These are phyloP conservation scores for Themeda triandra DNA, from an alignment of 176 grass and related monocot species.

Conservation along the genomic window DNA sequence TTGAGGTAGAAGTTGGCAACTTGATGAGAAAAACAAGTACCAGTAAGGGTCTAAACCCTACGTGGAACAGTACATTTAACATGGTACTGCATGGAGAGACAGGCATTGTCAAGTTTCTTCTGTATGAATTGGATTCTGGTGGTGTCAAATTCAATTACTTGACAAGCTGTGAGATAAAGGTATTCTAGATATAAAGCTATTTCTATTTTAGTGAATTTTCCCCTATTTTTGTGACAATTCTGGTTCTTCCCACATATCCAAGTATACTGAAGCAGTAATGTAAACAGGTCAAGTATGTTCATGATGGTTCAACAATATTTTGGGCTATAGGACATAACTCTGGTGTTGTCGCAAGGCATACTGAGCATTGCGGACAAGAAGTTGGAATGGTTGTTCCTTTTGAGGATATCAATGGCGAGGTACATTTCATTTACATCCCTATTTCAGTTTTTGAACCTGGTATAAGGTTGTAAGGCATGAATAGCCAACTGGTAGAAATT, in stretches of 20 bases:
- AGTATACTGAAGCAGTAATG: conserved; percentile 18
- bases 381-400: conserved; percentile 91
- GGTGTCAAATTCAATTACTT: conserved; percentile 81
- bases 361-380: conserved; percentile 74
- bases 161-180: conserved; percentile 93
- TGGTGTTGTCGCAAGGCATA: conserved; percentile 79
- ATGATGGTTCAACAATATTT: conserved; percentile 88
- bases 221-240: conserved; percentile 5
- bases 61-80: conserved; percentile 81
- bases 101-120: conserved; percentile 80
- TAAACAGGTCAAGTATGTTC: conserved; percentile 88
- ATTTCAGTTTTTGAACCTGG: conserved; percentile 22
- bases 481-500: neutral
- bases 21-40: conserved; percentile 81
- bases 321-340: conserved; percentile 80
- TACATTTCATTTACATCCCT: conserved; percentile 35
- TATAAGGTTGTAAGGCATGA: neutral
- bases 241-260: conserved; percentile 18
- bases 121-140: conserved; percentile 80
- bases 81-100: conserved; percentile 88
- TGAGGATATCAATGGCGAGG: conserved; percentile 71
- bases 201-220: conserved; percentile 18
- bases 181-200: conserved; percentile 26
- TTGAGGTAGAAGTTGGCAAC: conserved; percentile 91
- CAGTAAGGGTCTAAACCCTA: conserved; percentile 57